Base-by-base conservation (phyloP, 176 grass and related monocot species). In the Poa annua region DNA sequence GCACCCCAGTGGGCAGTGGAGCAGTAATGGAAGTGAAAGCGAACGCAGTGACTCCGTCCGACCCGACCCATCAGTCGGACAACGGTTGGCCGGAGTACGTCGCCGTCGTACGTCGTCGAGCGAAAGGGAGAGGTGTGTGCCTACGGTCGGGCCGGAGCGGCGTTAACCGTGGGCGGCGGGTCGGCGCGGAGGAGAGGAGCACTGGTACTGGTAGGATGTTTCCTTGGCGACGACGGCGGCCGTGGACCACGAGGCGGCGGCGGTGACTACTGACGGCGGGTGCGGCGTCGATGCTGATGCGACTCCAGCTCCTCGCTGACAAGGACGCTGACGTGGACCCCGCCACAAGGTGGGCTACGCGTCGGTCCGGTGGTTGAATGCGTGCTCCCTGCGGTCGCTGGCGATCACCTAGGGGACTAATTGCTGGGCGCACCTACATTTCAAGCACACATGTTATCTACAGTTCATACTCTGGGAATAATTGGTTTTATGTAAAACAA, bases 221-320 rank as follows among this genome's bases (percentile, higher is more conserved):
- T 78, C 55, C 24, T 53, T 11, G 72, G 47, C 47, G 13, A 49
- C 63, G 60, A 2, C 50, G 67, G 81, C 86, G 44, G 71, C 20
- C 42, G 44, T 49, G 77, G 68, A 47, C 32, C 86, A 71, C 60
- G 80, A 83, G 67, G 66, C 69, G 69, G 68, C 68, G 44, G 13
- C 45, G 11, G 68, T 20, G 64, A 45, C 42, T 45, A 42, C 41
- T 42, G 6, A 42, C 41, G 11, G 17, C 24, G 35, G 9, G 29
- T 4, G 20, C 0, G n/a, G 36, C 52, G 76, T 76, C 77, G 77
- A 89, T 22, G 78, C 88, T 79, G 88, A 90, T 74, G 79, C 74
- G 79, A 90, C 74, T 44, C 88, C 88, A 90, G 88, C 88, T 86
- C 80, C 56, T 20, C 57, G 73, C 84, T 74, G 79, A 90, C 42